Evolutionary conservation across 108 stramenopile genomes (phyloP).

Genomic region (Fistulifera pelliculosa): DNA sequence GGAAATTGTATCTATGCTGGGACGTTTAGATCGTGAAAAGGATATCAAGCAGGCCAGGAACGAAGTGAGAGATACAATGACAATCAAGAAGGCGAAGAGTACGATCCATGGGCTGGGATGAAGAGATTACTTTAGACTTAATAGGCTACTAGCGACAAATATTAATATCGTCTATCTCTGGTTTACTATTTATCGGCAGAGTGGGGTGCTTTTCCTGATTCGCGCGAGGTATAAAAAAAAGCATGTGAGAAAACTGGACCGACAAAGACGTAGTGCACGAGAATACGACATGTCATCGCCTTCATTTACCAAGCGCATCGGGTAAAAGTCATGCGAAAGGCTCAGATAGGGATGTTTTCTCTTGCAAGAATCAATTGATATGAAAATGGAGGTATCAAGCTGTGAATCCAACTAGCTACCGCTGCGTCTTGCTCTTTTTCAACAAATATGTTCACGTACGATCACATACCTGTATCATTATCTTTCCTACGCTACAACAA

Average conservation of each 20-base stretch:
- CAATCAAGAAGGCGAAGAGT: slow-evolving; percentile 23
- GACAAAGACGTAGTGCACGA: neutral
- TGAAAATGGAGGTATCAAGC: neutral
- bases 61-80: slow-evolving; percentile 13
- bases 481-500: neutral
- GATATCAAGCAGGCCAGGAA: slow-evolving; percentile 15
- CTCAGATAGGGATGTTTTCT: neutral
- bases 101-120: slow-evolving; percentile 70
- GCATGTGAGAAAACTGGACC: neutral
- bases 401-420: neutral
- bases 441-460: no score
- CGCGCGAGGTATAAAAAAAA: neutral
- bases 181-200: neutral
- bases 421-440: slow-evolving; percentile 1
- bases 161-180: neutral
- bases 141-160: neutral
- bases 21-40: slow-evolving; percentile 40
- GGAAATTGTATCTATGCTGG: slow-evolving; percentile 59
- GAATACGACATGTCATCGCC: neutral
- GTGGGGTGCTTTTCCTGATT: neutral
- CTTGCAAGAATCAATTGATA: neutral
- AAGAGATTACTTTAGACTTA: slow-evolving; percentile 14
- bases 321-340: neutral
- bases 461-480: neutral
- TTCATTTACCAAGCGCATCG: neutral